Conservation (phyloP, 2,329 filamentous ascomycete genomes). For the Claviceps cyperi region DNA sequence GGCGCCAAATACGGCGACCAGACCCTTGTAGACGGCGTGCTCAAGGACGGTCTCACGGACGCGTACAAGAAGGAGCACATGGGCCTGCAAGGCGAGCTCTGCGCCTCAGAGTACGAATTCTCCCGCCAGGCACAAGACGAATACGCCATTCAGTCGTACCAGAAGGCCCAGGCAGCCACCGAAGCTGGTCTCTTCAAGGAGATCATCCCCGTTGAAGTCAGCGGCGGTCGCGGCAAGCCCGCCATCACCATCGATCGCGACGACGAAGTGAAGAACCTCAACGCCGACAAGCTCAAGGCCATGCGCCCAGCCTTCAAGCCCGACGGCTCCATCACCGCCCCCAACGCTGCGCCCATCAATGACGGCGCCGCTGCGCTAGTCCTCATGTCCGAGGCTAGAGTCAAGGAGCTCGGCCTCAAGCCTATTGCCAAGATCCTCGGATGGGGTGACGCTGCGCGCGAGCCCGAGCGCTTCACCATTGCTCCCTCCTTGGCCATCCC, state of each 20-base stretch:
- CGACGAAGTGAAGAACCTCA: conserved; percentile 92
- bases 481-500: conserved; percentile 87
- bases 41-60: conserved; percentile 90
- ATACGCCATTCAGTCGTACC: conserved; percentile 89
- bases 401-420: conserved; percentile 82
- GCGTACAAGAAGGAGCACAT: conserved; percentile 95
- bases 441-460: conserved; percentile 87
- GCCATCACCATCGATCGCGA: conserved; percentile 66
- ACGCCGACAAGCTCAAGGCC: conserved; percentile 65
- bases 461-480: conserved; percentile 90
- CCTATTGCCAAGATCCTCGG: conserved; percentile 93
- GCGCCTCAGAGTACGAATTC: conserved; percentile 69
- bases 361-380: conserved; percentile 88
- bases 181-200: conserved; percentile 74
- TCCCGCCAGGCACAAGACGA: conserved; percentile 79
- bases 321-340: conserved; percentile 82
- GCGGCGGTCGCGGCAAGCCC: conserved; percentile 82
- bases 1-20: conserved; percentile 93
- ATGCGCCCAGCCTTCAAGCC: conserved; percentile 77
- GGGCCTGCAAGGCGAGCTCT: conserved; percentile 87
- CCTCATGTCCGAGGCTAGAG: conserved; percentile 83
- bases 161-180: conserved; percentile 79
- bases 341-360: conserved; percentile 91
- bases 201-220: conserved; percentile 80
- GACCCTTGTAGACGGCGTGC: conserved; percentile 73